These are phyloP conservation scores for Trichoderma sp. DNA, from an alignment of 2,329 filamentous ascomycete genomes.

Conservation along the genomic window DNA sequence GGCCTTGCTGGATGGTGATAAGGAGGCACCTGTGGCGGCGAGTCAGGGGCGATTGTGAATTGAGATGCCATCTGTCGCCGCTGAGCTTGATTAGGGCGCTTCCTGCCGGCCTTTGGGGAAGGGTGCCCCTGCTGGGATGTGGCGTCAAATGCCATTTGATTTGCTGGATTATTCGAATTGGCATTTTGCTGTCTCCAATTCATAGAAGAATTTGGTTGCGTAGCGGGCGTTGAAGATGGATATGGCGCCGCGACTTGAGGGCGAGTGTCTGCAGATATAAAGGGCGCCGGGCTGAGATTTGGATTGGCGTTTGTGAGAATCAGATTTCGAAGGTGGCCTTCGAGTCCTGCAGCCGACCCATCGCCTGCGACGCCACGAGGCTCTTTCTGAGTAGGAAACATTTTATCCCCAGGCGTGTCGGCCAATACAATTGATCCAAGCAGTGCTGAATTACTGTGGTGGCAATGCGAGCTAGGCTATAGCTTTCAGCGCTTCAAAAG, in stretches of 20 bases:
- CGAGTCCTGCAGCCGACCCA: conserved; percentile 44
- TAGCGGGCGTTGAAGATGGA: not conserved
- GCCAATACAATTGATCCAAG: not conserved
- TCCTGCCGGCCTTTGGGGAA: conserved; percentile 45
- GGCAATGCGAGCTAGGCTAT: not conserved
- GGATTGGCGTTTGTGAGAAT: conserved; percentile 57
- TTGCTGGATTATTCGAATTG: not conserved
- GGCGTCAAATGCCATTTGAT: not conserved
- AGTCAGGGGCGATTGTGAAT: conserved; percentile 59
- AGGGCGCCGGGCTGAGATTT: not conserved
- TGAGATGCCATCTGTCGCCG: conserved; percentile 65
- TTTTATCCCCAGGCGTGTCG: not conserved
- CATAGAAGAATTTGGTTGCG: not conserved
- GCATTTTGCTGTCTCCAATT: not conserved
- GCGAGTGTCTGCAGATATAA: not conserved
- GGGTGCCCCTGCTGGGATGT: conserved; percentile 23
- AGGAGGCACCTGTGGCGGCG: conserved; percentile 43
- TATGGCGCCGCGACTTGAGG: not conserved
- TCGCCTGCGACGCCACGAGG: not conserved
- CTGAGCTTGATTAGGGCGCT: conserved; percentile 65
- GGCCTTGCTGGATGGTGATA: conserved; percentile 10
- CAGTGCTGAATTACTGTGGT: not conserved
- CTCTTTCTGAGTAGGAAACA: conserved; percentile 12
- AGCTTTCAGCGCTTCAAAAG: not conserved
- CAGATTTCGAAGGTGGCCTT: conserved; percentile 62